phyloP scores from a whole-genome alignment of 2,329 filamentous ascomycete genomes.

The Colletotrichum abscissum region DNA sequence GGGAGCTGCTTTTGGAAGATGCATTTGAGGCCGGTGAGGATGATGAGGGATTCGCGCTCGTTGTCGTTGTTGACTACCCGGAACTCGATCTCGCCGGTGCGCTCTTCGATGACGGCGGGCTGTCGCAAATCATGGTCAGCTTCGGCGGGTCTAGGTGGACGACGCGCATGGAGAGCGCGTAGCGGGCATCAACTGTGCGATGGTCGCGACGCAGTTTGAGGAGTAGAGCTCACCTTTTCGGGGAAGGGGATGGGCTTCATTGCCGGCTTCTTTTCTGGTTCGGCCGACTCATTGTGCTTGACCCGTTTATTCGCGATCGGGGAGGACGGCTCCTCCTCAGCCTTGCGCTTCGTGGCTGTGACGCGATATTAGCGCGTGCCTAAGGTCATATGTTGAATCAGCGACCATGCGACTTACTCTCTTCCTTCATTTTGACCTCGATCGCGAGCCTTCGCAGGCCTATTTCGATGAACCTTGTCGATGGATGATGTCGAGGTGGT shows the following conservation, averaged over 20 bases:
- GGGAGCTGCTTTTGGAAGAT: conserved; percentile 99
- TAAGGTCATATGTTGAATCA: too few relatives aligned
- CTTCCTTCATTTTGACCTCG: conserved; percentile 49
- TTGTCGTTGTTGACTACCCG: conserved; percentile 98
- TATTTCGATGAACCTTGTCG: conserved; percentile 7
- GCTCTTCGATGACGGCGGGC: conserved; percentile 93
- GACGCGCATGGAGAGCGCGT: not conserved
- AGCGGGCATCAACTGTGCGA: too few relatives aligned
- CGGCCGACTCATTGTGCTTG: conserved; percentile 60
- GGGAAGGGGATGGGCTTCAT: conserved; percentile 84
- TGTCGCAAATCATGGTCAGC: conserved; percentile 46
- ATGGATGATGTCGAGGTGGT: conserved; percentile 32
- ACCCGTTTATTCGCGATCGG: conserved; percentile 73
- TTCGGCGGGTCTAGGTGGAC: conserved; percentile 1
- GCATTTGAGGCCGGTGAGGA: conserved; percentile 94
- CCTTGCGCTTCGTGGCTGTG: conserved; percentile 74
- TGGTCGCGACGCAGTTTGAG: conserved; percentile 2
- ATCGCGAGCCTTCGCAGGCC: conserved; percentile 24
- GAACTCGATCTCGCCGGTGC: conserved; percentile 94
- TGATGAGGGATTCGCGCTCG: conserved; percentile 87
- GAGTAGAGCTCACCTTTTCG: conserved; percentile 73
- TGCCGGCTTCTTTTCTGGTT: conserved; percentile 62
- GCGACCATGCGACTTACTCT: conserved; percentile 44
- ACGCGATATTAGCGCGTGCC: not conserved
- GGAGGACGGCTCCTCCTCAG: conserved; percentile 72